phyloP scores from a whole-genome alignment of 768 basidiomycete species.

The Galerina marginata region DNA sequence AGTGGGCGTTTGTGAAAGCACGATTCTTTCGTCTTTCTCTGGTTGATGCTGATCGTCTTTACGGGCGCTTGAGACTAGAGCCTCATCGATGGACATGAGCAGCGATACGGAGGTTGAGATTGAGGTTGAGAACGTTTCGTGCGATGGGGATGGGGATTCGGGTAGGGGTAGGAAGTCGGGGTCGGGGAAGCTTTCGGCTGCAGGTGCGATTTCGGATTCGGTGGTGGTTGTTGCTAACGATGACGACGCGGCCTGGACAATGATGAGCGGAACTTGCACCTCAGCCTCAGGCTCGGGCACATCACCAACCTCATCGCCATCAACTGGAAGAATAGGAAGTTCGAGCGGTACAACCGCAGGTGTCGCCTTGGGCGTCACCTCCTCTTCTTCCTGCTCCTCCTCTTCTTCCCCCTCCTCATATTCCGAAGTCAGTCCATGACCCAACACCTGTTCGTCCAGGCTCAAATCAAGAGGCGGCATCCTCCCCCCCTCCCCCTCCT shows the following conservation, averaged over 20 bases:
- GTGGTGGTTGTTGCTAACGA: background rate
- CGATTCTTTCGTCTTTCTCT: background rate
- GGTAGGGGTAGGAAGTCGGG: conserved; percentile 51
- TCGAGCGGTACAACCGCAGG: conserved; percentile 8
- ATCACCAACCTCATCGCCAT: background rate
- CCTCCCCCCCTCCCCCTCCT: no score
- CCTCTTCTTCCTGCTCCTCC: conserved; percentile 19
- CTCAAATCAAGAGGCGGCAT: conserved; percentile 8
- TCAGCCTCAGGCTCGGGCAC: background rate
- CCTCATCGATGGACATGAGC: background rate
- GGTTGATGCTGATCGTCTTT: background rate
- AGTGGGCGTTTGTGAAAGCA: conserved; percentile 43
- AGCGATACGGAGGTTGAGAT: no score
- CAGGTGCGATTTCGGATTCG: background rate
- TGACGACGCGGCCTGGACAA: background rate
- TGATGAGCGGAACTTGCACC: background rate
- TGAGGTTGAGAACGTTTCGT: no score
- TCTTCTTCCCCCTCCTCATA: background rate
- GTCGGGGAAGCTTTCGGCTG: conserved; percentile 34
- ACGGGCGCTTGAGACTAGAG: background rate
- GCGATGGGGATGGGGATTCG: conserved; percentile 1
- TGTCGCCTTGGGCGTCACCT: conserved; percentile 18
- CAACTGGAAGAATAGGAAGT: conserved; percentile 6
- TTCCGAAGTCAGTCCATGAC: background rate
- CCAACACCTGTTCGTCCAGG: background rate